Evolutionary conservation across 2,329 filamentous ascomycete species (phyloP), one percentile per base, ranked within the genome.

Genomic region (Microsporum canis): DNA sequence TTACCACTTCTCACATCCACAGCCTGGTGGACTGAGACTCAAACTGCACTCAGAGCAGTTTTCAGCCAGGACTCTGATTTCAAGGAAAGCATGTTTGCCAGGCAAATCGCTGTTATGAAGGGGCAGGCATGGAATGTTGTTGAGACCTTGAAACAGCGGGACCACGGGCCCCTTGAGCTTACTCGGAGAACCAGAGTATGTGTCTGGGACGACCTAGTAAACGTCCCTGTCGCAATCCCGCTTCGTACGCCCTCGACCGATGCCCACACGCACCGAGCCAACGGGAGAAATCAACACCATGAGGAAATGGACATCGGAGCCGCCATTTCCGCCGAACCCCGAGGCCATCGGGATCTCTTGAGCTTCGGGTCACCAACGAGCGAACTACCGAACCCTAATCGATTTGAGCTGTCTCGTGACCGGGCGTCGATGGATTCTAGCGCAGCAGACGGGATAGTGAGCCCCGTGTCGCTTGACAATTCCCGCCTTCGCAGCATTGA

Each of bases 121-220:
- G 94, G 94, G 8, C 94, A 99, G 72, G 94, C 94, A 0, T 99
- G 94, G 91, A 99, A 99, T 71, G 94, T 99, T 0, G 94, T 99
- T 3, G 94, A 99, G 77, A 96, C 94, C 0, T 81, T 99, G 63
- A 99, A 99, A 73, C 88, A 88, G 17, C 80, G 84, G 0, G 94
- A 97, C 70, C 92, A 97, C 70, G 94, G 94, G 0, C 94, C 94
- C 0, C 79, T 99, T 17, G 94, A 97, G 75, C 82, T 99, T 59
- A 97, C 94, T 3, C 83, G 94, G 65, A 83, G 94, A 66, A 88
- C 90, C 57, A 86, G 92, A 68, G 92, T 99, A 17, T 96, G 91
- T 68, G 92, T 99, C 10, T 99, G 94, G 94, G 94, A 99, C 70
- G 94, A 99, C 71, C 78, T 97, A 27, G 94, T 99, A 27, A 94